Evolutionary conservation across 164 flowering plant genomes (phyloP), one percentile per base, ranked within the genome.

Genomic region (Taxillus chinensis): DNA sequence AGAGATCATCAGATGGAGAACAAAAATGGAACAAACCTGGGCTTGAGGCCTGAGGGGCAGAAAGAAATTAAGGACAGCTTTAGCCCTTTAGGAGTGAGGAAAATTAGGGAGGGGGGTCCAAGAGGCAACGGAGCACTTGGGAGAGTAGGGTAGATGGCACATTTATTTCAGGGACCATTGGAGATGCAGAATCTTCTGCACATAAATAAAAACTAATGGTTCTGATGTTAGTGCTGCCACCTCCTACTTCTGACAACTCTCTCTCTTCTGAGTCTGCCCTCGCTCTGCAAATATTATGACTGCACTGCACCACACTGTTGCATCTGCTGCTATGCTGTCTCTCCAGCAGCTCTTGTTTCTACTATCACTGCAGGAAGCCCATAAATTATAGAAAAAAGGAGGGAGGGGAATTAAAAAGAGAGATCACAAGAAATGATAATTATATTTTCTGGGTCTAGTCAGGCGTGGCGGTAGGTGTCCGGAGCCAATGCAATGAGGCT

Each of bases 131-230:
- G 39, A 37, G 13, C 48, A 11, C 14, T 57, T 27, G 17, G 15
- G 41, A 16, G 12, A 41, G 52, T 15, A 67, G 11, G 15, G 7
- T 51, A 40, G 73, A 60, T 70, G 78, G 81, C 75, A 67, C 78
- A 78, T 81, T 81, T 78, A 75, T 77, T 70, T 80, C 68, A 79
- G 89, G 77, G 79, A 72, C 80, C 79, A 82, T 71, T 27, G 69
- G 70, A 56, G 54, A 67, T 82, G 83, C 86, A 84, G 86, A 80
- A 78, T 79, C 86, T 82, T 77, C 79, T 79, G 81, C 71, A 74
- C 79, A 75, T 77, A 75, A 72, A 77, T 76, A 79, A 72, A 72
- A 81, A 78, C 78, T 66, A 79, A 76, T 73, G 83, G 85, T 75
- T 78, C 75, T 71, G 82, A 79, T 75, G 64, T 69, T 41, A 70